Percentiles rank a stretch among this genome's conserved stretches.
These are phyloP conservation scores for Sporothrix humicola DNA, from an alignment of 2,329 filamentous ascomycete species.

Conservation along the genomic window DNA sequence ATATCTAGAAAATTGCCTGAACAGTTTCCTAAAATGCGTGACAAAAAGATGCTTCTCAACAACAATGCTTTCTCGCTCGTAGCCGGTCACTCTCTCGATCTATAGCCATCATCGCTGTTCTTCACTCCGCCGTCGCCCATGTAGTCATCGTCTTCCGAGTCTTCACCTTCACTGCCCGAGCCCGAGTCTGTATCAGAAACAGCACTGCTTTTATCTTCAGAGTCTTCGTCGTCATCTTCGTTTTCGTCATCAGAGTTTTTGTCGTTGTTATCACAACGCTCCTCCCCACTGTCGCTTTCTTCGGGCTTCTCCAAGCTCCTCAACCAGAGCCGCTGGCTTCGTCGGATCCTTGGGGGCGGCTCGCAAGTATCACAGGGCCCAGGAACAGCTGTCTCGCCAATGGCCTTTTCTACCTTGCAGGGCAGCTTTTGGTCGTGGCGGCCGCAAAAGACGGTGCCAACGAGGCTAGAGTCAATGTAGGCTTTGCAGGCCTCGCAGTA, in stretches of 20 bases:
- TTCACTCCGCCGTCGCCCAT: background rate
- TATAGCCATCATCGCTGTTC: background rate
- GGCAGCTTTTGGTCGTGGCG: constrained; percentile 1
- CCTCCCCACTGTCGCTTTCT: no score
- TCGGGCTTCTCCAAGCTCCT: background rate
- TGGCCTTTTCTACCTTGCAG: constrained; percentile 1
- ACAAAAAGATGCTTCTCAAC: no score
- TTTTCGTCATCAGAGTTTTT: background rate
- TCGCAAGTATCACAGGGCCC: constrained; percentile 25
- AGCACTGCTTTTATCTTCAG: background rate
- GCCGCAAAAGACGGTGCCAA: constrained; percentile 26
- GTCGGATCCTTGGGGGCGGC: background rate
- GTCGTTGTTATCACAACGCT: background rate
- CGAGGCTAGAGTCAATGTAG: constrained; percentile 22
- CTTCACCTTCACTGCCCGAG: background rate
- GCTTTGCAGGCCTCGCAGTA: constrained; percentile 18
- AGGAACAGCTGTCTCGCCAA: constrained; percentile 1
- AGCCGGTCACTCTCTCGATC: background rate
- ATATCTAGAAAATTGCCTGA: no score
- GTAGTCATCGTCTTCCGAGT: constrained; percentile 4
- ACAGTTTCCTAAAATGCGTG: no score
- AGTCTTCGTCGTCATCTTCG: background rate
- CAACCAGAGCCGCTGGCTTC: background rate
- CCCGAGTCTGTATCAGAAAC: background rate
- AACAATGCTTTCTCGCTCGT: no score